These are phyloP conservation scores for Corynespora cassiicola DNA, from an alignment of 2,329 filamentous ascomycete species.

Conservation along the genomic window DNA sequence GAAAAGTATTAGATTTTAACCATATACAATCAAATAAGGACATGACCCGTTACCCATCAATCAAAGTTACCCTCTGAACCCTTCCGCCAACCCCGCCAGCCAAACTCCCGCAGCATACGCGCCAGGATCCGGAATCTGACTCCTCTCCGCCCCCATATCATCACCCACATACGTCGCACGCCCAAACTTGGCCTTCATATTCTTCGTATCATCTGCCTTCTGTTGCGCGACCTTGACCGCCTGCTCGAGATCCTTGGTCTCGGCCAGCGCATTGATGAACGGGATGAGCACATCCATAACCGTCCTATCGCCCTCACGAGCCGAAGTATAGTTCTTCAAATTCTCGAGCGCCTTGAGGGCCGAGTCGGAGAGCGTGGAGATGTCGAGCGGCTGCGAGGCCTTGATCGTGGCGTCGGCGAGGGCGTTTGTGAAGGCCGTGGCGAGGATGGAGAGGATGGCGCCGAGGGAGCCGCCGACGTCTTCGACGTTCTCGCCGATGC, in stretches of 20 bases:
- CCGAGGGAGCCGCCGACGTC: constrained; percentile 77
- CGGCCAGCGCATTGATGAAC: constrained; percentile 74
- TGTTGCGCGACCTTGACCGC: constrained; percentile 77
- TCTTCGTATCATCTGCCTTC: constrained; percentile 82
- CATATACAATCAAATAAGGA: too few species aligned
- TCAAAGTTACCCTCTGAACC: constrained; percentile 22
- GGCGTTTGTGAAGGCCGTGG: constrained; percentile 72
- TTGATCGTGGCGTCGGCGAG: constrained; percentile 39
- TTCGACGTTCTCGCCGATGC: constrained; percentile 68
- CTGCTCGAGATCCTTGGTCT: constrained; percentile 69
- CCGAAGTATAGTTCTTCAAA: constrained; percentile 76
- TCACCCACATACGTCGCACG: constrained; percentile 82
- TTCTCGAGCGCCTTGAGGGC: constrained; percentile 53
- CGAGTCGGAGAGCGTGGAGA: constrained; percentile 45
- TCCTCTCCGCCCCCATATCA: constrained; percentile 60
- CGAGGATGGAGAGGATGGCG: constrained; percentile 82
- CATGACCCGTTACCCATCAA: too few species aligned
- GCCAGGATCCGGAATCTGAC: constrained; percentile 68
- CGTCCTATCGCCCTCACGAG: constrained; percentile 85
- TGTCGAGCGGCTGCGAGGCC: constrained; percentile 38
- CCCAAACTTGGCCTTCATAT: constrained; percentile 88
- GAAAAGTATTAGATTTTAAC: too few species aligned
- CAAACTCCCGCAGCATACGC: constrained; percentile 81
- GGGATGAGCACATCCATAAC: constrained; percentile 89
- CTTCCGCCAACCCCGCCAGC: constrained; percentile 65